Conservation (phyloP, 2,329 filamentous ascomycete species). For the Fusarium pseudoanthophilum region DNA sequence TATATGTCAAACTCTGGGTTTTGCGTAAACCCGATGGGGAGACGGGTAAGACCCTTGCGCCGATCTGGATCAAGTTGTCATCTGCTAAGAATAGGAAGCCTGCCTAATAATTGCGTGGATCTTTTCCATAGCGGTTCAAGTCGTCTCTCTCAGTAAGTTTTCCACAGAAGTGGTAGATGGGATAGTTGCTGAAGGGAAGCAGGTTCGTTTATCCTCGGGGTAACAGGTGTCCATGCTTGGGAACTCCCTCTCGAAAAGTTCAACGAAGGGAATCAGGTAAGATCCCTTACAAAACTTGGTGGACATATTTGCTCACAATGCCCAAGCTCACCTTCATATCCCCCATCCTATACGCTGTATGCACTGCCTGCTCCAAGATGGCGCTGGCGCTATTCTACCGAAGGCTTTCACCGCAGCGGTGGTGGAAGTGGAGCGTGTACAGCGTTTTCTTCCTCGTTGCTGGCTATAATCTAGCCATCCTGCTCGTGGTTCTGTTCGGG, state of each 20-base stretch:
- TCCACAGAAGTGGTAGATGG: rapidly evolving
- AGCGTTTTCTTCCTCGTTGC: slow-evolving; percentile 45
- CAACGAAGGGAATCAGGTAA: slow-evolving; percentile 24
- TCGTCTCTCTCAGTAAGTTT: slow-evolving; percentile 29
- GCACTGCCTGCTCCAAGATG: slow-evolving; percentile 50
- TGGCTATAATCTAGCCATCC: slow-evolving; percentile 48
- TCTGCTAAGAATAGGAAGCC: slow-evolving; percentile 15
- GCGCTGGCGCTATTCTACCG: slow-evolving; percentile 54
- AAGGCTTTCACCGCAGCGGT: slow-evolving; percentile 49
- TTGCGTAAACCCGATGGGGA: slow-evolving; percentile 35
- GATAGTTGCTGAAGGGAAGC: not conserved
- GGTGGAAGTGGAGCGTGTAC: slow-evolving; percentile 49
- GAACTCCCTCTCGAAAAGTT: slow-evolving; percentile 42
- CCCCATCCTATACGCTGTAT: slow-evolving; percentile 39
- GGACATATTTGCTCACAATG: not conserved
- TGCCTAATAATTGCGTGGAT: slow-evolving; percentile 37
- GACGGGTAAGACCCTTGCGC: slow-evolving; percentile 21
- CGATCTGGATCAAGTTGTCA: not conserved
- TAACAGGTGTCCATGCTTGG: slow-evolving; percentile 48
- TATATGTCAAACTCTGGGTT: slow-evolving; percentile 42
- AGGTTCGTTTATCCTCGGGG: slow-evolving; percentile 27
- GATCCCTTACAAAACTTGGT: rapidly evolving
- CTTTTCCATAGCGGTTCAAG: slow-evolving; percentile 36
- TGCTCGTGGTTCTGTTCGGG: slow-evolving; percentile 52
- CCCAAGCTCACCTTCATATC: slow-evolving; percentile 37